Conservation (phyloP, 1,139 yeast species). For the Debaryomycetaceae sp. region DNA sequence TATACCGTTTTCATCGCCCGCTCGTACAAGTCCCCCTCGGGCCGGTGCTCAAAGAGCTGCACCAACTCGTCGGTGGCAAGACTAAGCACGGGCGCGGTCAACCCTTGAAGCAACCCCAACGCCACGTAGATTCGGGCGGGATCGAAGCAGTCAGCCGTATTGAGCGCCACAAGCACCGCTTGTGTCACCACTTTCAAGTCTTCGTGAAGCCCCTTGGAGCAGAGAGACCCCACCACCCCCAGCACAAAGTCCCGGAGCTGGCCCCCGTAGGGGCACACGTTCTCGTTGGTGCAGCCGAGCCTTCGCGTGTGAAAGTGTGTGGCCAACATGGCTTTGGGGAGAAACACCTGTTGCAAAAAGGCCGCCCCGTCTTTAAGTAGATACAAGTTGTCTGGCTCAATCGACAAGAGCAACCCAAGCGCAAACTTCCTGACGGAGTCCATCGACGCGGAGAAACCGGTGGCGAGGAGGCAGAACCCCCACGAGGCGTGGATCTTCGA, state of each 20-base stretch:
- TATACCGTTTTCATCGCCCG: constrained; percentile 48
- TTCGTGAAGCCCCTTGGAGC: neutral
- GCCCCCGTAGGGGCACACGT: constrained; percentile 57
- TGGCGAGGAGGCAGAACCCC: constrained; percentile 68
- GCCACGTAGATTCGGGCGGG: constrained; percentile 66
- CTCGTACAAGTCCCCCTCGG: constrained; percentile 60
- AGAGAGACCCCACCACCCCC: constrained; percentile 26
- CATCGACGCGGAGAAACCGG: constrained; percentile 75
- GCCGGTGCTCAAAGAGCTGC: constrained; percentile 45
- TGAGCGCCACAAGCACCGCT: constrained; percentile 43
- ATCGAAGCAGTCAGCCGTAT: constrained; percentile 54
- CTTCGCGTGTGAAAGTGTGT: constrained; percentile 47
- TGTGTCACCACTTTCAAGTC: constrained; percentile 17
- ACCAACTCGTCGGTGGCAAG: constrained; percentile 32
- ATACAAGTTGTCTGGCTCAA: constrained; percentile 46
- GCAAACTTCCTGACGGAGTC: constrained; percentile 74
- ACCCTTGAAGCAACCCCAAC: constrained; percentile 54
- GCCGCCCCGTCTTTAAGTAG: constrained; percentile 45
- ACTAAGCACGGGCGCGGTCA: constrained; percentile 22
- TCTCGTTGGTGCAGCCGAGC: constrained; percentile 15
- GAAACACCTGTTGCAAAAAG: constrained; percentile 47
- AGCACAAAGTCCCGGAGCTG: constrained; percentile 44
- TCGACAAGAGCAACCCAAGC: constrained; percentile 50
- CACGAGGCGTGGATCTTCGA: constrained; percentile 62
- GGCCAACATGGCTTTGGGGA: constrained; percentile 66